Conservation (phyloP, 2,329 filamentous ascomycete species). For the Aureobasidium subglaciale region DNA sequence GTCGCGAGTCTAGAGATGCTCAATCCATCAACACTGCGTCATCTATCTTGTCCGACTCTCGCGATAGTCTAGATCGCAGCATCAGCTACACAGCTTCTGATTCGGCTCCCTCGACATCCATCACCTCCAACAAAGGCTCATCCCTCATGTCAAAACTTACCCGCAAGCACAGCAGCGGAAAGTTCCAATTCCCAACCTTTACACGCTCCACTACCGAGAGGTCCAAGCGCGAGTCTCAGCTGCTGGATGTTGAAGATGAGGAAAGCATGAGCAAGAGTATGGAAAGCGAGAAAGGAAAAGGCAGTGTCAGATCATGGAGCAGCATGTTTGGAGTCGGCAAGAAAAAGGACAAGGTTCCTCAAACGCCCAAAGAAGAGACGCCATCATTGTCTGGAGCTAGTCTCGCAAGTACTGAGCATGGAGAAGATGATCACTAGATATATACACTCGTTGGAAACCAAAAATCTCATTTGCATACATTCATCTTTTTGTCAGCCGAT, state of each 20-base stretch:
- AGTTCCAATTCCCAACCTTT: slow-evolving; percentile 35
- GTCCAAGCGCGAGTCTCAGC: slow-evolving; percentile 19
- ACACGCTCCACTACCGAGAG: slow-evolving; percentile 29
- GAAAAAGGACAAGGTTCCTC: slow-evolving; percentile 31
- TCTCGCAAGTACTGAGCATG: slow-evolving; percentile 27
- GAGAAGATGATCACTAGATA: neutral
- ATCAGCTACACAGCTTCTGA: slow-evolving; percentile 33
- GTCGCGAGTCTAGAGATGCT: slow-evolving; percentile 36
- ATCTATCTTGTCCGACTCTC: slow-evolving; percentile 23
- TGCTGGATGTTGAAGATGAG: slow-evolving; percentile 31
- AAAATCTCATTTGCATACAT: neutral
- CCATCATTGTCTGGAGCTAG: slow-evolving; percentile 41
- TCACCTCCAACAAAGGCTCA: slow-evolving; percentile 22
- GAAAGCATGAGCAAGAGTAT: slow-evolving; percentile 24
- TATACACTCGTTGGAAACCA: neutral
- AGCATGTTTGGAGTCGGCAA: slow-evolving; percentile 35
- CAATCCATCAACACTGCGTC: slow-evolving; percentile 35
- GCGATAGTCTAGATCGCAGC: slow-evolving; percentile 34
- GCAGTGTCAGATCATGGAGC: slow-evolving; percentile 37
- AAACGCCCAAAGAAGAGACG: slow-evolving; percentile 38
- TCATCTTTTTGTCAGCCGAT: too few relatives aligned
- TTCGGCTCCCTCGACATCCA: slow-evolving; percentile 16
- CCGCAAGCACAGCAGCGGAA: slow-evolving; percentile 40
- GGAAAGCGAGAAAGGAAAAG: slow-evolving; percentile 30
- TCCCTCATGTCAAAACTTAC: slow-evolving; percentile 44